Conservation (phyloP, 495 filamentous ascomycete genomes). For the Staphylotrichum longicolle region DNA sequence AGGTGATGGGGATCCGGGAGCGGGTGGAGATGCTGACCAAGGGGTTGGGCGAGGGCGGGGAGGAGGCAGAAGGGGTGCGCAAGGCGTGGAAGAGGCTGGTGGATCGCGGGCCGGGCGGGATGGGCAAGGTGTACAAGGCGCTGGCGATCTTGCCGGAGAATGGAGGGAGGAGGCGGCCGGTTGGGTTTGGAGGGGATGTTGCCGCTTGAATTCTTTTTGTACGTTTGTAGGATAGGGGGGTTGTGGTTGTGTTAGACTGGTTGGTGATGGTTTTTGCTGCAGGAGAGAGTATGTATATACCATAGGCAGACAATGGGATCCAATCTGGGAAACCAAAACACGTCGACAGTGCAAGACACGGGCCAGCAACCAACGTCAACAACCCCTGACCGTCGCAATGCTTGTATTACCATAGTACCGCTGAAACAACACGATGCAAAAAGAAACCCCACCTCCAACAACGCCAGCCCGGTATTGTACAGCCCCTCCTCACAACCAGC, state of each 20-base stretch:
- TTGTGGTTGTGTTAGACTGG: background rate
- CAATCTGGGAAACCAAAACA: too few relatives aligned
- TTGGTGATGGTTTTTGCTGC: too few relatives aligned
- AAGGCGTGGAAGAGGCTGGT: constrained; percentile 76
- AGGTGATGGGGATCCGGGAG: constrained; percentile 75
- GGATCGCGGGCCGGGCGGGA: constrained; percentile 72
- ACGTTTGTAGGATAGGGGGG: too few relatives aligned
- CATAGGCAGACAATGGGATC: too few relatives aligned
- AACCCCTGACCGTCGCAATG: too few relatives aligned
- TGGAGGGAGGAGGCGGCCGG: constrained; percentile 67
- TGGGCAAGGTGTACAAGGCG: constrained; percentile 93
- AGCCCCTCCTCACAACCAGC: background rate
- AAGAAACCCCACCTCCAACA: constrained; percentile 7
- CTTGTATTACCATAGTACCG: background rate
- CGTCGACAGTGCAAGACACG: too few relatives aligned
- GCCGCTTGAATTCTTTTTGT: constrained; percentile 5
- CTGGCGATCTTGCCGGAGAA: constrained; percentile 86
- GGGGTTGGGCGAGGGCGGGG: constrained; percentile 48
- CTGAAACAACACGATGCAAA: constrained; percentile 3
- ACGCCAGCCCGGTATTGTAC: constrained; percentile 12
- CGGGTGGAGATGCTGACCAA: constrained; percentile 66
- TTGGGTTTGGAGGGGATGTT: constrained; percentile 87
- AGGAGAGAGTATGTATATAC: too few relatives aligned
- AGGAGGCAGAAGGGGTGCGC: constrained; percentile 69
- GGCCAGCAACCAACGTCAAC: too few relatives aligned